A percentile compares a stretch with the other conserved stretches of the same genome.
phyloP scores from a whole-genome alignment of 768 basidiomycete species.

The Lyophyllum atratum region DNA sequence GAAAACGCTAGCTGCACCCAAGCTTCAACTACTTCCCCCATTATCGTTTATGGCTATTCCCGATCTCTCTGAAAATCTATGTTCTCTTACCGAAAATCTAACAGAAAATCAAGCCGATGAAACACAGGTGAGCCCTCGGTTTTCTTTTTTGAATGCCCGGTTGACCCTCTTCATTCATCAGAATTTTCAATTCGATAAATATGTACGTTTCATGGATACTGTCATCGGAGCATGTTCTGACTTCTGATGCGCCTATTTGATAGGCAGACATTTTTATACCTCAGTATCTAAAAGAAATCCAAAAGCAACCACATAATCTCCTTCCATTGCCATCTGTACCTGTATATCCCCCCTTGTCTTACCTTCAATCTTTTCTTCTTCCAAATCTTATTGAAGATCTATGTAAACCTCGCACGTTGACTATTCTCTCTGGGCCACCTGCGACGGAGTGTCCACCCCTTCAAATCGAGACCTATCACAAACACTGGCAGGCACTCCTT shows the following conservation, averaged over 20 bases:
- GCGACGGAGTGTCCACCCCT: constrained; percentile 27
- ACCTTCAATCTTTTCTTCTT: constrained; percentile 42
- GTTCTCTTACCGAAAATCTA: constrained; percentile 2
- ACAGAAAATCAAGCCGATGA: constrained; percentile 13
- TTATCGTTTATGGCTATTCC: constrained; percentile 15
- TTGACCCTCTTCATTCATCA: constrained; percentile 5
- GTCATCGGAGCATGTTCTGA: background rate
- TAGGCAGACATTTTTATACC: constrained; percentile 52
- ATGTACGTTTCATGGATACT: constrained; percentile 29
- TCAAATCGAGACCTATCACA: constrained; percentile 32
- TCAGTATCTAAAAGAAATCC: constrained; percentile 50
- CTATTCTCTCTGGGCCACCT: constrained; percentile 32
- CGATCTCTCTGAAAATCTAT: constrained; percentile 2
- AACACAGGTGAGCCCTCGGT: background rate
- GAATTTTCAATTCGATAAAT: constrained; percentile 43
- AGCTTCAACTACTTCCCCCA: constrained; percentile 20
- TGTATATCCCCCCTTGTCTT: constrained; percentile 42
- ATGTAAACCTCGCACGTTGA: constrained; percentile 20
- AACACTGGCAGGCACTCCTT: constrained; percentile 44
- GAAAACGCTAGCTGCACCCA: constrained; percentile 8
- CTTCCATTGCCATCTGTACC: constrained; percentile 42
- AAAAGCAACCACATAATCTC: constrained; percentile 44
- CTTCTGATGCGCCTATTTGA: background rate
- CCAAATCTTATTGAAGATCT: constrained; percentile 35
- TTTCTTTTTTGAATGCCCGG: background rate